Evolutionary conservation across 495 filamentous ascomycete species (phyloP).

Genomic region (Penicillium waksmanii): DNA sequence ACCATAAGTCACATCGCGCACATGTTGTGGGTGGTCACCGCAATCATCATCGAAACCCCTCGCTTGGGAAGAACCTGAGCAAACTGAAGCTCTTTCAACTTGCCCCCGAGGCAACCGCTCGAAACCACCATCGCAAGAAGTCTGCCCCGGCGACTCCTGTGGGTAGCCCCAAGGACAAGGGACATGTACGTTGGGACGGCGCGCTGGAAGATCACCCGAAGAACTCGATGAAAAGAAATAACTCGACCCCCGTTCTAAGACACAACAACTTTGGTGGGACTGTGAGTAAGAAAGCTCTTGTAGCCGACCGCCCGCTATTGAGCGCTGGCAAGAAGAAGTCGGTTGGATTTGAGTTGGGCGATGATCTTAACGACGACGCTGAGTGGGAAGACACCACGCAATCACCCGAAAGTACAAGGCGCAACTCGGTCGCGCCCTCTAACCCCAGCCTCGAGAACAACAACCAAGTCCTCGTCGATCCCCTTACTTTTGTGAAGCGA

Average conservation of each 20-base stretch:
- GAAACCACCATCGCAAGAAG: slow-evolving; percentile 53
- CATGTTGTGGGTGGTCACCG: slow-evolving; percentile 52
- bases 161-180: slow-evolving; percentile 40
- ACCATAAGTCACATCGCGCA: slow-evolving; percentile 40
- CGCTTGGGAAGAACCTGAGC: slow-evolving; percentile 46
- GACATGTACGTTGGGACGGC: slow-evolving; percentile 50
- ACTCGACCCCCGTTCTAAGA: slow-evolving; percentile 48
- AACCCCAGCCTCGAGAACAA: slow-evolving; percentile 49
- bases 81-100: slow-evolving; percentile 47
- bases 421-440: slow-evolving; percentile 48
- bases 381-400: slow-evolving; percentile 58
- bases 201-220: slow-evolving; percentile 34
- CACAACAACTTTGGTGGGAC: slow-evolving; percentile 35
- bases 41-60: slow-evolving; percentile 48
- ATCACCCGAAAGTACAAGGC: slow-evolving; percentile 52
- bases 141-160: slow-evolving; percentile 51
- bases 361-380: slow-evolving; percentile 49
- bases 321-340: slow-evolving; percentile 51
- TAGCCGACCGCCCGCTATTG: slow-evolving; percentile 42
- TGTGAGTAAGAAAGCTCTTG: slow-evolving; percentile 42
- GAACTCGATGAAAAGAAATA: slow-evolving; percentile 48
- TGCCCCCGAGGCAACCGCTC: slow-evolving; percentile 32
- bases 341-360: slow-evolving; percentile 52
- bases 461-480: slow-evolving; percentile 45
- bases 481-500: slow-evolving; percentile 52